Evolutionary conservation across 441 rosid genomes (phyloP).

Genomic region (Gossypium armourianum): DNA sequence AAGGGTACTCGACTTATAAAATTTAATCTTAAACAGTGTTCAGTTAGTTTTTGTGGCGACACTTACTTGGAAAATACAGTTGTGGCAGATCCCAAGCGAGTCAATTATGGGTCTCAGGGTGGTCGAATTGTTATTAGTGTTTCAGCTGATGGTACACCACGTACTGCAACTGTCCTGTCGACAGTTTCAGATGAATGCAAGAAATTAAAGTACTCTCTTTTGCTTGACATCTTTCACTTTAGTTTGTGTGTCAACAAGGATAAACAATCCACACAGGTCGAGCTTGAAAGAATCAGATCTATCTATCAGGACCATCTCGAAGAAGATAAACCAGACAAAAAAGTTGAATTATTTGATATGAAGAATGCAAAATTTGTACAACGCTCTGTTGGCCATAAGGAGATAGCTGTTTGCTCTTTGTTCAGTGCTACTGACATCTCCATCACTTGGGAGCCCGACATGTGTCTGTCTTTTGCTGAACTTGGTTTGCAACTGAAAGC

Average conservation of each 20-base stretch:
- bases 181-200: slow-evolving; percentile 46
- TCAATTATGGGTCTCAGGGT: slow-evolving; percentile 99
- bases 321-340: slow-evolving; percentile 49
- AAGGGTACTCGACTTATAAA: slow-evolving; percentile 70
- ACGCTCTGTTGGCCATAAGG: slow-evolving; percentile 82
- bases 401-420: slow-evolving; percentile 76
- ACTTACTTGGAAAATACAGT: slow-evolving; percentile 52
- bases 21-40: slow-evolving; percentile 71
- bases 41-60: slow-evolving; percentile 57
- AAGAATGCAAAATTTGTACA: slow-evolving; percentile 83
- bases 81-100: slow-evolving; percentile 87
- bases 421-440: slow-evolving; percentile 87
- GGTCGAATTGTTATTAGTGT: slow-evolving; percentile 57
- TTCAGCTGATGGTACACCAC: slow-evolving; percentile 70
- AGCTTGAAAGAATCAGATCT: slow-evolving; percentile 80
- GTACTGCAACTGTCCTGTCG: slow-evolving; percentile 60
- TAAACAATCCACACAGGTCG: slow-evolving; percentile 76
- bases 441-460: slow-evolving; percentile 88
- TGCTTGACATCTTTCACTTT: slow-evolving; percentile 70
- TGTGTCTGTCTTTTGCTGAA: slow-evolving; percentile 68
- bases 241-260: slow-evolving; percentile 71
- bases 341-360: slow-evolving; percentile 61
- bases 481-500: slow-evolving; percentile 56
- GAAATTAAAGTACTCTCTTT: slow-evolving; percentile 59
- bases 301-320: slow-evolving; percentile 65